Evolutionary conservation across 1,139 yeast genomes (phyloP), one percentile per base, ranked within the genome.

Genomic region (Debaryomyces sp.): DNA sequence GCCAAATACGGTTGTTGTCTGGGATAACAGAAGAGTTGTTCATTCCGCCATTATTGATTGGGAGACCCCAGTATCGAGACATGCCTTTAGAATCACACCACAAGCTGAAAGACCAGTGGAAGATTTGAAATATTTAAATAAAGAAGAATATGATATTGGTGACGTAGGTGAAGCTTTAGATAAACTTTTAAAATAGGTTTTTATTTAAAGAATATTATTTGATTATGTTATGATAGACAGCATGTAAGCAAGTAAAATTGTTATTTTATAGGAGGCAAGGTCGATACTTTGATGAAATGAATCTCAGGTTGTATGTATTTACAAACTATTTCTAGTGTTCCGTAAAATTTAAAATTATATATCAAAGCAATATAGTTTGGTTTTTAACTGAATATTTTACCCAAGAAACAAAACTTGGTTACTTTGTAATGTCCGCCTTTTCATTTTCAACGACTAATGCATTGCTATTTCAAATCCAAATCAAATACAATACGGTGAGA

Each of bases 41-140:
- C 85, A 81, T 61, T 64, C 62, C 54, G 78, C 80, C 24, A 77
- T 77, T 32, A 72, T 61, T 76, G 85, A 81, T 61, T 78, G 80
- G 56, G 81, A 77, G 56, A 80, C 79, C 24, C 52, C 61, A 48
- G 78, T 73, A 46, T 70, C 78, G 27, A 72, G 86, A 62, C 85
- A 80, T 54, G 85, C 86, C 4, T 81, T 84, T 56, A 75, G 92
- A 63, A 78, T 85, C 49, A 84, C 91, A 6, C 81, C 87, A 7
- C 79, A 80, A 57, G 91, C 84, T 21, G 89, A 75, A 61, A 64
- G 70, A 54, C 78, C 69, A 48, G 66, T 66, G 17, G 67, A 60
- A 43, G 67, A 68, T 55, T 62, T 71, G 52, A 60, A 64, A 47
- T 73, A 71, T 49, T 66, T 67, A 53, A 67, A 67, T 48, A 61